phyloP scores from a whole-genome alignment of 176 grass and related monocot species.

The Carex scoparia region DNA sequence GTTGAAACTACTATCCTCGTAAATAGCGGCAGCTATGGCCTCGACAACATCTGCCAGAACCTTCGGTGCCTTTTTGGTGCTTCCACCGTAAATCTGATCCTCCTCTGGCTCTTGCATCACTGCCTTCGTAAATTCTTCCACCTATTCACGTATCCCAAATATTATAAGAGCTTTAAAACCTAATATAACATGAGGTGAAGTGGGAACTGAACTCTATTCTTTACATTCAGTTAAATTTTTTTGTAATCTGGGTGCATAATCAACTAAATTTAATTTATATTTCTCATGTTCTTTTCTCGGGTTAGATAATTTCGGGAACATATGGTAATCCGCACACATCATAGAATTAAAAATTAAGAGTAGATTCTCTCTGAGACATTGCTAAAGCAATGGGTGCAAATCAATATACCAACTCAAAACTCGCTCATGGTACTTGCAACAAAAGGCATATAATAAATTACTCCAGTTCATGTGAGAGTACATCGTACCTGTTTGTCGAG shows the following conservation, averaged over 20 bases:
- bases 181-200: background rate
- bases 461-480: background rate
- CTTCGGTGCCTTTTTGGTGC: conserved; percentile 52
- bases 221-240: background rate
- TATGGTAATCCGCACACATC: no score
- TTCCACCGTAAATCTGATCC: conserved; percentile 46
- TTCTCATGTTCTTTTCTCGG: background rate
- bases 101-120: conserved; percentile 42
- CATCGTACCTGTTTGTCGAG: conserved; percentile 47
- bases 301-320: no score
- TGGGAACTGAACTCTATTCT: background rate
- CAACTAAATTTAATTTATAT: background rate
- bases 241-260: background rate
- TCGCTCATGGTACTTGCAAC: background rate
- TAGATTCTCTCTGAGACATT: background rate
- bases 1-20: conserved; percentile 70
- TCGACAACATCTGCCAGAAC: conserved; percentile 80
- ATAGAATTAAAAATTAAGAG: no score
- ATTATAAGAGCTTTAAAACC: background rate
- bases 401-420: background rate
- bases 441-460: background rate
- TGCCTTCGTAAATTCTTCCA: conserved; percentile 43
- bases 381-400: background rate
- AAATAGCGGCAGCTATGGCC: conserved; percentile 60
- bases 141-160: conserved; percentile 26